phyloP scores from a whole-genome alignment of 2,329 filamentous ascomycete genomes.

The Trichoderma harzianum region DNA sequence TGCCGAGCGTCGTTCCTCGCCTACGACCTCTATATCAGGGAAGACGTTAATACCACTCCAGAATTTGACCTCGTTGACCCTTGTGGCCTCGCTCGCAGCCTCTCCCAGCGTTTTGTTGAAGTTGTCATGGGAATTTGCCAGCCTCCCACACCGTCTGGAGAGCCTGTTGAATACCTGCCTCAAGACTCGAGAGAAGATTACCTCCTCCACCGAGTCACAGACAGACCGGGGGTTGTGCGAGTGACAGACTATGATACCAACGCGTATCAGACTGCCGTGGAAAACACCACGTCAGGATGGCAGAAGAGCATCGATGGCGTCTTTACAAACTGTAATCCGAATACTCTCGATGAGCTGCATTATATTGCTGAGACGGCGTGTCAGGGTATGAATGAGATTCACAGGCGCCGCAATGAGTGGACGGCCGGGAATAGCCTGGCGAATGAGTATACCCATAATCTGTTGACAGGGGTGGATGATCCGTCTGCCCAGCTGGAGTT shows the following conservation, averaged over 20 bases:
- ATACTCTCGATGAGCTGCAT: slow-evolving; percentile 43
- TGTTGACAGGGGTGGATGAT: slow-evolving; percentile 22
- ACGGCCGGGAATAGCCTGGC: slow-evolving; percentile 29
- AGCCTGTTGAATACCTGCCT: slow-evolving; percentile 35
- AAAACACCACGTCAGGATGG: slow-evolving; percentile 41
- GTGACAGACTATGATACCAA: slow-evolving; percentile 37
- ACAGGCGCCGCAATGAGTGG: slow-evolving; percentile 34
- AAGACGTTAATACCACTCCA: slow-evolving; percentile 28
- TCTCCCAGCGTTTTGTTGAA: slow-evolving; percentile 47
- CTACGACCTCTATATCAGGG: slow-evolving; percentile 41
- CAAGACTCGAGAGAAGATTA: slow-evolving; percentile 27
- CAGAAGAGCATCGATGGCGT: slow-evolving; percentile 42
- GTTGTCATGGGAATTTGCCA: slow-evolving; percentile 41
- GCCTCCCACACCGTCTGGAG: slow-evolving; percentile 32
- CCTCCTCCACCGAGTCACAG: slow-evolving; percentile 26
- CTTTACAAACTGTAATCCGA: slow-evolving; percentile 43
- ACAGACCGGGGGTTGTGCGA: slow-evolving; percentile 25
- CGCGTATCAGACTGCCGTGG: slow-evolving; percentile 37
- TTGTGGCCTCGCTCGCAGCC: slow-evolving; percentile 36
- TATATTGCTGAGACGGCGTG: slow-evolving; percentile 44
- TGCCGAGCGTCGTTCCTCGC: slow-evolving; percentile 44
- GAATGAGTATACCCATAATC: slow-evolving; percentile 32
- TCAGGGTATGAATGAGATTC: slow-evolving; percentile 42
- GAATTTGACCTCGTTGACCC: slow-evolving; percentile 43
- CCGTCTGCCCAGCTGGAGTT: slow-evolving; percentile 4